Evolutionary conservation across 1,139 yeast genomes (phyloP), one percentile per base, ranked within the genome.

Genomic region (Pichia sp.): DNA sequence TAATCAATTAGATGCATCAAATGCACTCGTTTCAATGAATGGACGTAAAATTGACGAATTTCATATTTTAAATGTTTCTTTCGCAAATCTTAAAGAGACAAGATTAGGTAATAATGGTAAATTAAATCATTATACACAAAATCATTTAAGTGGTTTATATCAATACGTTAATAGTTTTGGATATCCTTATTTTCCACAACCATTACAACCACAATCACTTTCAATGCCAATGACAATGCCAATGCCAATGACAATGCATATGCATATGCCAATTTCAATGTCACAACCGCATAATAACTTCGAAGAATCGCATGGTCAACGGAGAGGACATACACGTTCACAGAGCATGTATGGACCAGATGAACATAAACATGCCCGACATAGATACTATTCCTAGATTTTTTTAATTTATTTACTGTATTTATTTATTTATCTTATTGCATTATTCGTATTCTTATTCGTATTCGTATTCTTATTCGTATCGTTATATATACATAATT

Each of bases 1-100:
- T 40, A 63, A 66, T 28, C 67, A 73, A 9, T 49, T 65, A 9
- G 72, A 69, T 51, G 77, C 77, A 1, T 68, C 74, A 1, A 60
- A 63, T 31, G 77, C 77, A 1, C 54, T 72, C 26, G 55, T 69
- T 18, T 61, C 64, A 13, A 69, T 73, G 59, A 64, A 71, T 45
- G 68, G 69, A 3, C 54, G 51, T 24, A 46, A 50, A 10, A 28
- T 63, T 5, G 61, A 62, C 38, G 59, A 57, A 3, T 46, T 52
- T 11, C 55, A 56, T 30, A 39, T 59, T 2, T 38, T 59, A 4
- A 60, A 55, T 35, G 62, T 67, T 14, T 59, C 66, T 2, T 66
- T 64, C 53, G 70, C 70, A 1, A 68, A 65, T 45, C 45, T 64
- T 19, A 59, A 55, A 41, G 64, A 61, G 34, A 58, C 55, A 37